Percentiles rank a stretch among this genome's conserved stretches.
These are phyloP conservation scores for Aspergillus versicolor DNA, from an alignment of 2,329 filamentous ascomycete genomes.

Conservation along the genomic window DNA sequence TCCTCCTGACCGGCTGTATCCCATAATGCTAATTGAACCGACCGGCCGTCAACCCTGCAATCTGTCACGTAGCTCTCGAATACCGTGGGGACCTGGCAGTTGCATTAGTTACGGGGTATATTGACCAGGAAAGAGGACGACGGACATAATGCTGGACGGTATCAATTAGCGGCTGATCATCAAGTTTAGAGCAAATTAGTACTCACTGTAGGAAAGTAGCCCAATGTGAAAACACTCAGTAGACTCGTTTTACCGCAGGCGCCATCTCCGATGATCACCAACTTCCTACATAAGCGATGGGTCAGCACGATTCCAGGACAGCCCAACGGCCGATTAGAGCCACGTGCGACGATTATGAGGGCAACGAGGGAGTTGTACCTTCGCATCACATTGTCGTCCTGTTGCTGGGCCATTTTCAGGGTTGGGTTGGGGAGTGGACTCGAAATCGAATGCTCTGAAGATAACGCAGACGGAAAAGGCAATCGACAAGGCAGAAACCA, in stretches of 20 bases:
- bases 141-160: conserved; percentile 45
- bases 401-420: conserved; percentile 39
- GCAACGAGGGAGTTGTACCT: conserved; percentile 51
- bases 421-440: conserved; percentile 5
- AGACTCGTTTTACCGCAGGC: conserved; percentile 98
- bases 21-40: conserved; percentile 97
- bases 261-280: conserved; percentile 95
- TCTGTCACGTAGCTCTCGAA: conserved; percentile 99
- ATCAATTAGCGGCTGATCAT: conserved; percentile 20
- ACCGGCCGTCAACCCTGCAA: conserved; percentile 96
- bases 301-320: conserved; percentile 16
- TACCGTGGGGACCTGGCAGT: conserved; percentile 78
- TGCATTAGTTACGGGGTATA: conserved; percentile 12
- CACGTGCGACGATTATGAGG: not conserved
- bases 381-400: conserved; percentile 46
- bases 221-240: conserved; percentile 94
- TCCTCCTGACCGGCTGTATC: conserved; percentile 99
- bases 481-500: conserved; percentile 13
- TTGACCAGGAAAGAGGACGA: conserved; percentile 13
- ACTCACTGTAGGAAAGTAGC: conserved; percentile 95
- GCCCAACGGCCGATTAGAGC: not conserved
- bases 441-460: conserved; percentile 5
- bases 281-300: conserved; percentile 62
- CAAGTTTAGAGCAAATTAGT: not conserved
- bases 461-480: conserved; percentile 13